These are phyloP conservation scores for Grigorovia yakushimaensis DNA, from an alignment of 805 yeast genomes.

Conservation along the genomic window DNA sequence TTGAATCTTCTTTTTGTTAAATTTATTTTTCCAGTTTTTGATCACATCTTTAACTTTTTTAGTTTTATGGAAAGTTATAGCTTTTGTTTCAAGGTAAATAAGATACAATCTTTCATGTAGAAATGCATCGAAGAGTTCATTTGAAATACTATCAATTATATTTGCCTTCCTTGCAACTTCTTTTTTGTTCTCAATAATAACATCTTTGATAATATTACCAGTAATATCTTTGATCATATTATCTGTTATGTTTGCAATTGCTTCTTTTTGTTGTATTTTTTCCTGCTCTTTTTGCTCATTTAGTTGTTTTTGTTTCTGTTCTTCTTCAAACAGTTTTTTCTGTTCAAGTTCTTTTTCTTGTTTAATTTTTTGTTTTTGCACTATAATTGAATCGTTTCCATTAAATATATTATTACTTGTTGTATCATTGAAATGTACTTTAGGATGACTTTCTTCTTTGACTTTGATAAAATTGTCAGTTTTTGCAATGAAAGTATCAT, in stretches of 20 bases:
- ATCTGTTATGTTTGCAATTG: neutral
- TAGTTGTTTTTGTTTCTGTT: conserved; percentile 1
- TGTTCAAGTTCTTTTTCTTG: conserved; percentile 2
- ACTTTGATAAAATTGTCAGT: neutral
- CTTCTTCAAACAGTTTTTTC: conserved; percentile 1
- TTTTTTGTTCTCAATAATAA: conserved; percentile 3
- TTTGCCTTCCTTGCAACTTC: conserved; percentile 5
- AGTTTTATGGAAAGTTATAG: conserved; percentile 32
- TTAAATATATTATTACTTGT: neutral
- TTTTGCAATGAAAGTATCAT: neutral
- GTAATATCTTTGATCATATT: neutral
- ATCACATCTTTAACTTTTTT: conserved; percentile 17
- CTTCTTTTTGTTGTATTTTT: conserved; percentile 2
- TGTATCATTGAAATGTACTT: neutral
- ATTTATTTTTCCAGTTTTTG: conserved; percentile 22
- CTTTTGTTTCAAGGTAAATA: conserved; percentile 34
- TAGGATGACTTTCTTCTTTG: neutral
- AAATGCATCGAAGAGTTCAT: conserved; percentile 50
- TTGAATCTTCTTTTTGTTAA: conserved; percentile 32
- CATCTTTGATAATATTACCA: neutral
- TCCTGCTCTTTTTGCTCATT: conserved; percentile 2
- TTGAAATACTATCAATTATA: conserved; percentile 32
- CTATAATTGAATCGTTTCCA: neutral
- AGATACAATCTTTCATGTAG: conserved; percentile 46
- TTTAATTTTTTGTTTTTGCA: conserved; percentile 6